These are phyloP conservation scores for Solanum hybrid DNA, from an alignment of 305 asterid genomes.

Conservation along the genomic window DNA sequence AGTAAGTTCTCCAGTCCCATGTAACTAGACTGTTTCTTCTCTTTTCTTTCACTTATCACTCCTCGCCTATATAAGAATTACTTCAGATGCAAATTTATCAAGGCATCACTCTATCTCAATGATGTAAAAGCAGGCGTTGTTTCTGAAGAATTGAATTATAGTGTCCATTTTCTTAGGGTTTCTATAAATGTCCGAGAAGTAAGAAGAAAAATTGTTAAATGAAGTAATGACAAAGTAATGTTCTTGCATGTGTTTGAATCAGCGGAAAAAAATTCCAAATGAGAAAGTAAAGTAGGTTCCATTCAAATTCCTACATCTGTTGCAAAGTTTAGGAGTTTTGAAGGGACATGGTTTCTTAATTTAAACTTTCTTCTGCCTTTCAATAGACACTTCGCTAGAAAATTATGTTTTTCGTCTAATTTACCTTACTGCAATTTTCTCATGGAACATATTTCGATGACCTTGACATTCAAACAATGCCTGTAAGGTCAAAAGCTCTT, in stretches of 20 bases:
- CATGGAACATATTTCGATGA: background rate
- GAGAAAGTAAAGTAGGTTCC: background rate
- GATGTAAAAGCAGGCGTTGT: background rate
- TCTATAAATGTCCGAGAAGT: background rate
- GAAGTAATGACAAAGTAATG: background rate
- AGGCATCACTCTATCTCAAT: background rate
- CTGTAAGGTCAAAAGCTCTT: background rate
- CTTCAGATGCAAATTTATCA: background rate
- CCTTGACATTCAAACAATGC: background rate
- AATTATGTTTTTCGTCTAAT: background rate
- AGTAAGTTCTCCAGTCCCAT: conserved; percentile 31
- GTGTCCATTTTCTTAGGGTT: background rate
- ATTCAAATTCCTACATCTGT: background rate
- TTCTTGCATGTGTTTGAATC: background rate
- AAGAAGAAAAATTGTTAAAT: background rate
- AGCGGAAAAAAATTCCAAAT: background rate
- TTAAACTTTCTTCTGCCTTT: background rate
- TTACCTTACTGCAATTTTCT: background rate
- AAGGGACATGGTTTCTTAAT: background rate
- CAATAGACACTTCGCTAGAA: background rate
- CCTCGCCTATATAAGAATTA: background rate
- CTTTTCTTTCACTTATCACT: background rate
- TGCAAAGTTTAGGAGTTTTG: background rate
- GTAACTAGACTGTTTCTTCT: conserved; percentile 6
- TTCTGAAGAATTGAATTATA: background rate